Base-by-base conservation (phyloP, 805 yeast species). In the Phaffomyces opuntiae region DNA sequence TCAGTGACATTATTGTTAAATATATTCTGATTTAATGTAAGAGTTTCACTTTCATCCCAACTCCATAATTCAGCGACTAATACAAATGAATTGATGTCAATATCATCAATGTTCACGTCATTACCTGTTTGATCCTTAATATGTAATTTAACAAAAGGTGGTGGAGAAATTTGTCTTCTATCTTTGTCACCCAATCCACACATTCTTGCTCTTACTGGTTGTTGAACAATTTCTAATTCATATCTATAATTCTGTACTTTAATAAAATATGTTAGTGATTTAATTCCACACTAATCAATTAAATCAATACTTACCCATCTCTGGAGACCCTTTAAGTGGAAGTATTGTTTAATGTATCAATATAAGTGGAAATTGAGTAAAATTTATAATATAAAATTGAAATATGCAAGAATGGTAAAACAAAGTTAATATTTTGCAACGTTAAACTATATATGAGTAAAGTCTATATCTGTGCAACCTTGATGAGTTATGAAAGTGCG, bases 141-240 rank as follows among this genome's bases (percentile, higher is more conserved):
- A 1, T 45, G 41, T 5, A 61, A 40, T 26, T 56, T 51, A 13
- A 62, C 51, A 43, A 64, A 62, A 3, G 66, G 66, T 5, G 66
- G 64, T 4, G 67, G 67, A 13, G 64, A 54, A 8, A 63, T 55
- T 36, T 60, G 66, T 38, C 67, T 51, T 42, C 67, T 54, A 33
- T 63, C 68, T 39, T 63, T 65, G 45, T 70, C 75, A 13, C 74
- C 73, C 21, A 70, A 59, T 0, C 75, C 75, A 51, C 75, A 70
- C 74, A 70, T 70, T 29, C 75, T 65, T 0, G 74, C 74, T 41
- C 74, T 55, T 13, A 67, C 60, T 3, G 75, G 75, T 47, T 70
- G 71, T 46, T 70, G 75, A 26, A 56, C 63, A n/a, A 69, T 66
- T 3, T 38, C 25, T 6, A 47, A 34, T 17, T 43, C 38, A 29